Evolutionary conservation across 1,139 yeast species (phyloP).

Genomic region (Candida anutae): DNA sequence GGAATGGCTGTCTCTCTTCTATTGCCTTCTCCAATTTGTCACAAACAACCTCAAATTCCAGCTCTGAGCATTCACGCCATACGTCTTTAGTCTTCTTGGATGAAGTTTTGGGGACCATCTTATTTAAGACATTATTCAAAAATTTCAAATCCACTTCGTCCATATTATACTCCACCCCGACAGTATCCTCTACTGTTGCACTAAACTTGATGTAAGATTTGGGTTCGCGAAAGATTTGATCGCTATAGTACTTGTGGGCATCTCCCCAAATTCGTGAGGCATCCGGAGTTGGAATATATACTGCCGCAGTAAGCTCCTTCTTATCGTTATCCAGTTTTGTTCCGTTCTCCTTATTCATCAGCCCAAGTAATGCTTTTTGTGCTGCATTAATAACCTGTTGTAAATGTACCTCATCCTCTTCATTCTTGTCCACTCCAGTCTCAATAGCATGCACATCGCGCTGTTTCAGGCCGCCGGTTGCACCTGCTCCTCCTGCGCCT

Average conservation of each 20-base stretch:
- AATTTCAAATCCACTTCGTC: slow-evolving; percentile 83
- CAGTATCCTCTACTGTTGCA: slow-evolving; percentile 91
- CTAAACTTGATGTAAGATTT: slow-evolving; percentile 79
- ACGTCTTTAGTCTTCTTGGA: slow-evolving; percentile 10
- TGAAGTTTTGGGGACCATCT: slow-evolving; percentile 18
- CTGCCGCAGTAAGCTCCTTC: slow-evolving; percentile 21
- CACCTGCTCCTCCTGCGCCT: background rate
- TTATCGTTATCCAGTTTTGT: slow-evolving; percentile 2
- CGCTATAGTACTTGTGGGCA: slow-evolving; percentile 62
- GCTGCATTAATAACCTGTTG: slow-evolving; percentile 84
- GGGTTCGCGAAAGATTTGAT: slow-evolving; percentile 59
- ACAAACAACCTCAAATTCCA: slow-evolving; percentile 77
- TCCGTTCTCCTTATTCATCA: background rate
- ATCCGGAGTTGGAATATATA: slow-evolving; percentile 95
- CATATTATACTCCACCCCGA: slow-evolving; percentile 81
- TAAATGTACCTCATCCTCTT: slow-evolving; percentile 93
- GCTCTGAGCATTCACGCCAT: slow-evolving; percentile 47
- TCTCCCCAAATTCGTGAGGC: slow-evolving; percentile 82
- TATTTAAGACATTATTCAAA: slow-evolving; percentile 35
- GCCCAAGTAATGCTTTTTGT: slow-evolving; percentile 46
- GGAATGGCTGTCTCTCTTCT: slow-evolving; percentile 78
- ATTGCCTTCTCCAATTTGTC: slow-evolving; percentile 69
- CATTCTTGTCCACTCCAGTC: slow-evolving; percentile 97
- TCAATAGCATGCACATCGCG: slow-evolving; percentile 86
- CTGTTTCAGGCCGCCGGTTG: slow-evolving; percentile 41